Base-by-base conservation (phyloP, 2,329 filamentous ascomycete species). In the Aureobasidium sp. region DNA sequence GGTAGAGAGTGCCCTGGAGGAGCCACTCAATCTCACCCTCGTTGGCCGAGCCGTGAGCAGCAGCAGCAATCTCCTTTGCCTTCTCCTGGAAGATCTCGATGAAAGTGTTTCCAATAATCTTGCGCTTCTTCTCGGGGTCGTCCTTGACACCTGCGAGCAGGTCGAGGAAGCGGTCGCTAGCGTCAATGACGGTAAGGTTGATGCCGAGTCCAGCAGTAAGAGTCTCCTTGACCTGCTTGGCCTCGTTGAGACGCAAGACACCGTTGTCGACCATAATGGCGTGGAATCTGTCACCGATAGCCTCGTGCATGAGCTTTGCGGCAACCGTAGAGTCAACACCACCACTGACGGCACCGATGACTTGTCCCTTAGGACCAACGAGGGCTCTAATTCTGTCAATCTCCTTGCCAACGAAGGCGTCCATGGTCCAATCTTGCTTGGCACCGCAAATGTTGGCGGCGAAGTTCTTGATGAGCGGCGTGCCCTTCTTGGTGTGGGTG, bases 271-370 rank as follows among this genome's bases (percentile, higher is more conserved):
- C 85, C 22, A 96, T 82, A 3, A 95, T 84, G 17, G 91, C 90
- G 67, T 92, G 83, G 78, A 96, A 95, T 17, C 91, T 83, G 70
- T 91, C 86, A 27, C 88, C 86, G 71, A 97, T 96, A 6, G 91
- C 91, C 70, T 91, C 85, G 67, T 87, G 81, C 89, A 96, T 93
- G 22, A 97, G 81, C 74, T 86, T 89, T 0, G 90, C 90, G 1
- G 87, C 91, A 12, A 97, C 92, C 2, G 92, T 97, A 12, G 85
- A 89, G 74, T 97, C 92, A 17, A 97, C 92, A 70, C 92, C 92
- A 66, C 92, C 91, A 65, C 83, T 87, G 62, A 90, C 87, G 19
- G 88, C 87, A 63, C 88, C 88, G 66, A 93, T 85, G 59, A 96
- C 93, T 70, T 94, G 93, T 1, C 84, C 91, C 61, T 82, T 87